phyloP scores from a whole-genome alignment of 345 rosid genomes.

The Reutealis trisperma region DNA sequence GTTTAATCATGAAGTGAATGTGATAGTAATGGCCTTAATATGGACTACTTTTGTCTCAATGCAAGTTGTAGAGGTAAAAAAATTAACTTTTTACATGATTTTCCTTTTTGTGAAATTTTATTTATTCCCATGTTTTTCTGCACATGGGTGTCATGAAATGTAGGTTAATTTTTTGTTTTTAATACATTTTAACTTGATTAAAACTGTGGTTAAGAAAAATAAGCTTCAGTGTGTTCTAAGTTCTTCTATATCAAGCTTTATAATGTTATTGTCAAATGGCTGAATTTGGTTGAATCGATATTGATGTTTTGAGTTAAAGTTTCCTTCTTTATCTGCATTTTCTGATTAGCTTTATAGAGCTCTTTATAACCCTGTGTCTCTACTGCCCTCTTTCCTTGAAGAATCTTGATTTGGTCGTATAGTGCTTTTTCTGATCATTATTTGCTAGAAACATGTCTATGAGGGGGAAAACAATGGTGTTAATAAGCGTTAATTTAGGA shows the following conservation, averaged over 20 bases:
- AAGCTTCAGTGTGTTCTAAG: neutral
- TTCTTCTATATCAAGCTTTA: neutral
- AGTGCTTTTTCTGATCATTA: neutral
- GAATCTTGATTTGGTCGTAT: too few relatives aligned
- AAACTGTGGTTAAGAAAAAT: neutral
- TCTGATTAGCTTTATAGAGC: neutral
- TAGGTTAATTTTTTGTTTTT: neutral
- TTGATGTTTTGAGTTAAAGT: neutral
- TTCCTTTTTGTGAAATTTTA: neutral
- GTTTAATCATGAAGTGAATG: neutral
- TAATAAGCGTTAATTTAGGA: neutral
- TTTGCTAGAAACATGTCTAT: neutral
- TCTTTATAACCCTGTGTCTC: neutral
- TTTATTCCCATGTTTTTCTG: neutral
- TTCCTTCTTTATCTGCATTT: neutral
- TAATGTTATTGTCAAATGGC: neutral
- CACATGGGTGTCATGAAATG: neutral
- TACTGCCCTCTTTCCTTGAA: neutral
- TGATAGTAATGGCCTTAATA: neutral
- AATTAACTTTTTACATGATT: neutral
- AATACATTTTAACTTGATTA: neutral
- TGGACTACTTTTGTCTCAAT: constrained; percentile 1
- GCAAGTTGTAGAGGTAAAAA: neutral
- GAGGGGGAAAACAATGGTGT: neutral
- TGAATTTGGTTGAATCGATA: neutral